These are phyloP conservation scores for Tausonia pullulans DNA, from an alignment of 1,284 basidiomycete species.

Conservation along the genomic window DNA sequence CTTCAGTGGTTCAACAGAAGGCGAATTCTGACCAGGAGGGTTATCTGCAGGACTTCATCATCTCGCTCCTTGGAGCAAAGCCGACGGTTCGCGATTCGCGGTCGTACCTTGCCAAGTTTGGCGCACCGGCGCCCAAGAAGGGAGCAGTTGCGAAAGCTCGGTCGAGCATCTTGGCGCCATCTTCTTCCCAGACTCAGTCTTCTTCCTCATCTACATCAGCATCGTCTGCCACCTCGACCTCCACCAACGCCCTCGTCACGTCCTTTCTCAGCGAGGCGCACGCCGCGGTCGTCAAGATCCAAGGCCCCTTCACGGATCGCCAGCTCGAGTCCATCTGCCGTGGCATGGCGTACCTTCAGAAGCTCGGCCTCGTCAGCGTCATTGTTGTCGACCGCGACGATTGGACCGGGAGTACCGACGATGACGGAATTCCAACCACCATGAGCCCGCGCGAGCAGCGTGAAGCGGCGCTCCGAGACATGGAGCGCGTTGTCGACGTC, in stretches of 20 bases:
- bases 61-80: constrained; percentile 86
- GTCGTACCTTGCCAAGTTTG: constrained; percentile 78
- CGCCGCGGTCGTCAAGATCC: constrained; percentile 90
- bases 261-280: constrained; percentile 73
- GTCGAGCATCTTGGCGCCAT: constrained; percentile 22
- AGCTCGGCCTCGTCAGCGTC: constrained; percentile 86
- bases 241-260: constrained; percentile 52
- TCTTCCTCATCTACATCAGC: constrained; percentile 20
- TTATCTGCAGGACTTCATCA: constrained; percentile 75
- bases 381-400: constrained; percentile 88
- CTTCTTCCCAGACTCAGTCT: constrained; percentile 24
- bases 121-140: constrained; percentile 34
- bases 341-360: constrained; percentile 89
- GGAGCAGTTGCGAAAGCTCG: constrained; percentile 10
- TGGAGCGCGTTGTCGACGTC: constrained; percentile 68
- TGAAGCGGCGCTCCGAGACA: constrained; percentile 71
- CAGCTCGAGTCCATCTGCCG: constrained; percentile 89
- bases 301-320: constrained; percentile 90
- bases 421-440: constrained; percentile 24
- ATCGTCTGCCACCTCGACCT: constrained; percentile 29
- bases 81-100: constrained; percentile 85
- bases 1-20: not conserved
- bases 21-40: not conserved
- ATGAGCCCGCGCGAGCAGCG: constrained; percentile 47
- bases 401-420: constrained; percentile 33